Conservation (phyloP, 2,329 filamentous ascomycete species). For the Westerdykella sp. region DNA sequence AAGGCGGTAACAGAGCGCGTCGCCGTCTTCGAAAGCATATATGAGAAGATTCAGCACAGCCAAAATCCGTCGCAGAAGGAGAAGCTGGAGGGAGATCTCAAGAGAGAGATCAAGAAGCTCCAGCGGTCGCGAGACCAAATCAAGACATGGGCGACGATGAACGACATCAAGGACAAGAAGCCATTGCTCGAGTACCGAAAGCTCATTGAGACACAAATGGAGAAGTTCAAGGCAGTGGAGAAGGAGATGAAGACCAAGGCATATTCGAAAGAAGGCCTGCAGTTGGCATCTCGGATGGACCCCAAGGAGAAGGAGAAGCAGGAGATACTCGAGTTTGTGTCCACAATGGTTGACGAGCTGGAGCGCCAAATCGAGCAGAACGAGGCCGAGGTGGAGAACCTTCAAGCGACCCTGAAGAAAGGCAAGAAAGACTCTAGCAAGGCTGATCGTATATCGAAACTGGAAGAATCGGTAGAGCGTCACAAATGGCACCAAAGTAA, state of each 20-base stretch:
- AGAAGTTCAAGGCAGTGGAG: conserved; percentile 99
- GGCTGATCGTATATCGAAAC: conserved; percentile 79
- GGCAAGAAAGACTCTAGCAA: conserved; percentile 81
- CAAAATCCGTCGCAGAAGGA: conserved; percentile 94
- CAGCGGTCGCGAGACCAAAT: conserved; percentile 96
- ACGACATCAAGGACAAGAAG: conserved; percentile 99
- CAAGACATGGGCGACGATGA: conserved; percentile 97
- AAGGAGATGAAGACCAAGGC: conserved; percentile 99
- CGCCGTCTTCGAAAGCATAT: conserved; percentile 84
- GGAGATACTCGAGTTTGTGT: conserved; percentile 80
- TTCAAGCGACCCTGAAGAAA: conserved; percentile 90
- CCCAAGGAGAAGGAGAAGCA: conserved; percentile 96
- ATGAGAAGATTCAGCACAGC: conserved; percentile 94
- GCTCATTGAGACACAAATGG: conserved; percentile 99
- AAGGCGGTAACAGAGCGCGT: conserved; percentile 96
- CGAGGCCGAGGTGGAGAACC: conserved; percentile 80
- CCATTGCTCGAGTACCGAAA: conserved; percentile 89
- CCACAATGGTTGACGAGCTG: conserved; percentile 81
- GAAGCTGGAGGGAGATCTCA: conserved; percentile 95
- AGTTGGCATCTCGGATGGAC: conserved; percentile 85
- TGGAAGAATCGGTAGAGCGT: conserved; percentile 76
- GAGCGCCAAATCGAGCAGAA: conserved; percentile 88
- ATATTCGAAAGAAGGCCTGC: conserved; percentile 95
- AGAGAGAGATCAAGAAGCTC: conserved; percentile 99
- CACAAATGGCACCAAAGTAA: conserved; percentile 97